Conservation (phyloP, 2,329 filamentous ascomycete species). For the Amesomyces nigricolor region DNA sequence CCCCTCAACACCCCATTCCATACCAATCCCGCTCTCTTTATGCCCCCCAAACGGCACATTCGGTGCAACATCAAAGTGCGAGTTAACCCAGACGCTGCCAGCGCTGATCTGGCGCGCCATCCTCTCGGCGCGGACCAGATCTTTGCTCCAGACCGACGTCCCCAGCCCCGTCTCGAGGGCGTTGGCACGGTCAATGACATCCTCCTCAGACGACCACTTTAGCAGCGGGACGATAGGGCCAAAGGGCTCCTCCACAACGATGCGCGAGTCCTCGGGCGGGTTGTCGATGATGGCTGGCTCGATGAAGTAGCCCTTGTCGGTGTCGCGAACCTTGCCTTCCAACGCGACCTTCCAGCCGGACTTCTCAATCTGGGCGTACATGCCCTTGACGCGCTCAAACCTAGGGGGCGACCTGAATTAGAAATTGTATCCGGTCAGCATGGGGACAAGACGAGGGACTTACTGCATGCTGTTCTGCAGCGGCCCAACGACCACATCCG, state of each 20-base stretch:
- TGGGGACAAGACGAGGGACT: not conserved
- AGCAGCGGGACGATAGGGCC: constrained; percentile 42
- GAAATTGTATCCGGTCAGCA: not conserved
- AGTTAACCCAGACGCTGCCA: constrained; percentile 53
- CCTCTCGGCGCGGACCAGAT: constrained; percentile 42
- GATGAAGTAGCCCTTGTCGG: constrained; percentile 49
- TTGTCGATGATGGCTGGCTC: constrained; percentile 56
- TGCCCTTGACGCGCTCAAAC: constrained; percentile 43
- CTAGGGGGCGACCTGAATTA: not conserved
- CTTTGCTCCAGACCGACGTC: constrained; percentile 47
- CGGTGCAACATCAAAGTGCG: constrained; percentile 36
- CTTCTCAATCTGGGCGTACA: constrained; percentile 45
- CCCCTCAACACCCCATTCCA: constrained; percentile 40
- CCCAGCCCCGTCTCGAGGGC: constrained; percentile 45
- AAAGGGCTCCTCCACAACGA: constrained; percentile 52
- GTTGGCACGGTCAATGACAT: constrained; percentile 44
- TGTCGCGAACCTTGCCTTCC: constrained; percentile 34
- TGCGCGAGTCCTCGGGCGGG: constrained; percentile 49
- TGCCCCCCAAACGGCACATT: constrained; percentile 44
- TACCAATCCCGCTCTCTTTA: constrained; percentile 47
- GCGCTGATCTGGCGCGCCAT: constrained; percentile 45
- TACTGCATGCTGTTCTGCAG: constrained; percentile 55
- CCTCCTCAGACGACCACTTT: constrained; percentile 41
- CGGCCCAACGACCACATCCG: constrained; percentile 44
- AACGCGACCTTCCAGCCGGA: constrained; percentile 42